Conservation (phyloP, 768 basidiomycete species). For the Tulasnella sp. region DNA sequence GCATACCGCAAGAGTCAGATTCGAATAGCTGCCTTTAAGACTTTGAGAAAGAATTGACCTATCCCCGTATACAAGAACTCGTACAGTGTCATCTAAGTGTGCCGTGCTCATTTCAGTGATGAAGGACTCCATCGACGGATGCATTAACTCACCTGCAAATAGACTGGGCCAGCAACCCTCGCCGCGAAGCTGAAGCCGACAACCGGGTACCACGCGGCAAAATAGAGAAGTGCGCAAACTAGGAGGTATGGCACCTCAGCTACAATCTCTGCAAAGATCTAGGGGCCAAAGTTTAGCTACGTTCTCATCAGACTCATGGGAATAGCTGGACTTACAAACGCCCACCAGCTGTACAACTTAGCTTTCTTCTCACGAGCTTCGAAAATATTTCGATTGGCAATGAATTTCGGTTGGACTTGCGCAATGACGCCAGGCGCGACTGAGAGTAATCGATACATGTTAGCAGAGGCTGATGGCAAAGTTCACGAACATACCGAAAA, state of each 20-base stretch:
- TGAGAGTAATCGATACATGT: background rate
- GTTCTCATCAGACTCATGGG: background rate
- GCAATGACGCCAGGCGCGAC: constrained; percentile 19
- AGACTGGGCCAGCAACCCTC: background rate
- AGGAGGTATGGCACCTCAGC: background rate
- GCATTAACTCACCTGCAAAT: background rate
- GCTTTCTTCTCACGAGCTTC: constrained; percentile 29
- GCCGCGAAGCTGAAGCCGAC: background rate
- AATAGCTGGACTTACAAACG: constrained; percentile 20
- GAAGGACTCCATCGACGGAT: too few species aligned
- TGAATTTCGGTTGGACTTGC: constrained; percentile 29
- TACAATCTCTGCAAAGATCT: background rate
- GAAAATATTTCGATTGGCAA: constrained; percentile 27
- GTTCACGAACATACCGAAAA: constrained; percentile 14
- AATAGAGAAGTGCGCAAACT: background rate
- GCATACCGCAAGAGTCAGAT: too few species aligned
- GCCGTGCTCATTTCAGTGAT: too few species aligned
- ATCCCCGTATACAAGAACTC: too few species aligned
- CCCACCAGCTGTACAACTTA: constrained; percentile 28
- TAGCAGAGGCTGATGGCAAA: background rate
- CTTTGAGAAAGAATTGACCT: too few species aligned
- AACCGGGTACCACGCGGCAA: background rate
- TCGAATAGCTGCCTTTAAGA: too few species aligned
- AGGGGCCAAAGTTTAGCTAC: background rate
- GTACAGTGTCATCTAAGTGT: background rate